These are phyloP conservation scores for Astrothelium macrocarpum DNA, from an alignment of 495 filamentous ascomycete species.

Conservation along the genomic window DNA sequence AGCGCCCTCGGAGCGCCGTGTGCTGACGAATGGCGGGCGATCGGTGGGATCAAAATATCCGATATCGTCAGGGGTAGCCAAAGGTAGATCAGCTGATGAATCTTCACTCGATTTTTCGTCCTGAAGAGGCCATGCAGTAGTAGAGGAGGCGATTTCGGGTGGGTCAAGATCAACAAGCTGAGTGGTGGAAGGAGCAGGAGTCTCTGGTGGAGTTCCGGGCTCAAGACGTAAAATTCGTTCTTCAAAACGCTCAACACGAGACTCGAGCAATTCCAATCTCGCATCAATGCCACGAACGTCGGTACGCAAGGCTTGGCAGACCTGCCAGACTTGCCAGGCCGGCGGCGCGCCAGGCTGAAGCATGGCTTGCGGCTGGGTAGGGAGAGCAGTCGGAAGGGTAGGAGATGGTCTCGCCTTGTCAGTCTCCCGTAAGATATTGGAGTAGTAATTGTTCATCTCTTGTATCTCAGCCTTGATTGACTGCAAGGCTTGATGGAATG, in stretches of 20 bases:
- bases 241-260: not conserved
- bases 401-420: not conserved
- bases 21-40: not conserved
- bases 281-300: not conserved
- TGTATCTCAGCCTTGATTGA: conserved; percentile 1
- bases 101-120: not conserved
- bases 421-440: not conserved
- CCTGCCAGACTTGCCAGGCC: not conserved
- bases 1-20: not conserved
- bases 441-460: conserved; percentile 5
- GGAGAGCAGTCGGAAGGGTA: not conserved
- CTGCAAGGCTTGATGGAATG: not conserved
- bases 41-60: not conserved
- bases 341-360: not conserved
- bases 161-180: not conserved
- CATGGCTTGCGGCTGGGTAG: not conserved
- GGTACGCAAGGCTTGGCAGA: not conserved
- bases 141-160: not conserved
- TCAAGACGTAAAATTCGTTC: not conserved
- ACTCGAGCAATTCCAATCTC: not conserved
- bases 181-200: not conserved
- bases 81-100: not conserved
- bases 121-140: not conserved
- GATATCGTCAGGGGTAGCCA: not conserved
- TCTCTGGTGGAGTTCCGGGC: not conserved